Percentiles rank a stretch among this genome's conserved stretches.
These are phyloP conservation scores for Trichoderma oligosporum DNA, from an alignment of 2,329 filamentous ascomycete genomes.

Conservation along the genomic window DNA sequence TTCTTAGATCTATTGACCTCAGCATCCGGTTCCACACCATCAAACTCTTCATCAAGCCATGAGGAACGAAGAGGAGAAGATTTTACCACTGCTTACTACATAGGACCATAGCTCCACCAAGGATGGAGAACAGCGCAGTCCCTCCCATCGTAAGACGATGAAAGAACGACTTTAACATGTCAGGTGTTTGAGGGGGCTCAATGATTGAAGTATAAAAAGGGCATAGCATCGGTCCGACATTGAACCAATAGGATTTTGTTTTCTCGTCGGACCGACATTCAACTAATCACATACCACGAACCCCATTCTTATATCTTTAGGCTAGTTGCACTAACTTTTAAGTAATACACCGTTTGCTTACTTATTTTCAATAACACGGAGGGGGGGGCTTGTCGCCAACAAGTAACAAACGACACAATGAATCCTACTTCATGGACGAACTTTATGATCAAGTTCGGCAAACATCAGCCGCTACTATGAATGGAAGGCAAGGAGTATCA, in stretches of 20 bases:
- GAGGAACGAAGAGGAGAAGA: background rate
- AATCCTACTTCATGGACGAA: background rate
- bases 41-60: background rate
- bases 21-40: background rate
- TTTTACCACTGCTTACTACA: background rate
- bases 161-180: background rate
- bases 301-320: background rate
- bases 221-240: conserved; percentile 9
- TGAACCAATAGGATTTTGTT: background rate
- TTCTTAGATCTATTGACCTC: background rate
- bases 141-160: background rate
- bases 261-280: conserved; percentile 14
- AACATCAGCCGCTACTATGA: background rate
- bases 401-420: background rate
- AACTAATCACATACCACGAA: background rate
- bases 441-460: background rate
- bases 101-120: background rate
- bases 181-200: background rate
- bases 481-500: background rate
- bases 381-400: background rate
- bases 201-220: background rate
- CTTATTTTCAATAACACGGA: background rate
- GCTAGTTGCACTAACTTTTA: background rate
- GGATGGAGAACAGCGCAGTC: background rate
- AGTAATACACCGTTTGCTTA: no score